Conservation (phyloP, 2,329 filamentous ascomycete genomes). For the Oidium heveae region DNA sequence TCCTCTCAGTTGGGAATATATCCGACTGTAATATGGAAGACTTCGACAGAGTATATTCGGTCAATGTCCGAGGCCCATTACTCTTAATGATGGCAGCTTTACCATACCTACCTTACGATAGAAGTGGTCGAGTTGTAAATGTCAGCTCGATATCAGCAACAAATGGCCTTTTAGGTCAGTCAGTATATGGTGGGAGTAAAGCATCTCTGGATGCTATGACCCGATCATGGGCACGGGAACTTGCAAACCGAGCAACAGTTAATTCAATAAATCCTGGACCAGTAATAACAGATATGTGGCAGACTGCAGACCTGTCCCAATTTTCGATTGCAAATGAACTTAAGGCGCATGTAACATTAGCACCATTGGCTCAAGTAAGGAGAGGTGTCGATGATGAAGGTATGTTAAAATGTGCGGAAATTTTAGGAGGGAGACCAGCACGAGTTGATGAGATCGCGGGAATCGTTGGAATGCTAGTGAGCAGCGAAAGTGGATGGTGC, state of each 20-base stretch:
- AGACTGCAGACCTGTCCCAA: not conserved
- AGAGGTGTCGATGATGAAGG: not conserved
- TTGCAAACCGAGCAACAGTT: conserved; percentile 34
- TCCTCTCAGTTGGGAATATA: conserved; percentile 37
- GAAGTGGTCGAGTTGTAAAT: conserved; percentile 38
- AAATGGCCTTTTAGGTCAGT: conserved; percentile 30
- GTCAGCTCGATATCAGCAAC: conserved; percentile 31
- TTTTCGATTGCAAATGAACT: not conserved
- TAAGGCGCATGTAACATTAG: not conserved
- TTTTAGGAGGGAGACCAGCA: conserved; percentile 30
- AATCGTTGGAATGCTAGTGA: conserved; percentile 49
- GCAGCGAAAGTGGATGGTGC: conserved; percentile 42
- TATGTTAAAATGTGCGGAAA: conserved; percentile 9
- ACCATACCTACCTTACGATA: conserved; percentile 43
- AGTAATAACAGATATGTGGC: conserved; percentile 9
- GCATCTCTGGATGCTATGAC: conserved; percentile 44
- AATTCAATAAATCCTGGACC: conserved; percentile 16
- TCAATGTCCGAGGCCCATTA: conserved; percentile 65
- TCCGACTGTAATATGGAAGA: conserved; percentile 36
- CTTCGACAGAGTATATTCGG: conserved; percentile 46
- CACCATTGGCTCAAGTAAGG: not conserved
- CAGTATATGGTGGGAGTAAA: conserved; percentile 39
- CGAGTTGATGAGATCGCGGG: conserved; percentile 50
- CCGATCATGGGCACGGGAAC: conserved; percentile 37
- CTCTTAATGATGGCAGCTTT: conserved; percentile 50